Evolutionary conservation across 2,329 filamentous ascomycete genomes (phyloP), one percentile per base, ranked within the genome.

Genomic region (Diaporthe longicolla): DNA sequence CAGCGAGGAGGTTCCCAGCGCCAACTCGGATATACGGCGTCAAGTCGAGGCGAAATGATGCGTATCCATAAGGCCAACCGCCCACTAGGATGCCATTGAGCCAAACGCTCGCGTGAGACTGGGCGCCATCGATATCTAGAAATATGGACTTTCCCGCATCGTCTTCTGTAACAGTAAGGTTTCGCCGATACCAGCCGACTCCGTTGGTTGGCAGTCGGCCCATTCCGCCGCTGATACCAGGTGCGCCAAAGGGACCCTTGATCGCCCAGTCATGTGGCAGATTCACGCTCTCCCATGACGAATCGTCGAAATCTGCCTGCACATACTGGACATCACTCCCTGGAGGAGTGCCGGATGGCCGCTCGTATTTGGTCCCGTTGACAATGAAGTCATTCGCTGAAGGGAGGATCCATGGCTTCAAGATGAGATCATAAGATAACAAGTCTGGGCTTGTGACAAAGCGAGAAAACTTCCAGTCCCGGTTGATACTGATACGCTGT

Each of bases 231-330:
- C 78, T 78, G 1, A 86, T 79, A 3, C 81, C 78, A 8, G 81
- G 78, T 7, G 80, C 77, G 3, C 80, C 78, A 72, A 88, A 88
- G 1, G 86, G 85, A 0, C 85, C 85, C 19, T 81, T 81, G 76
- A 87, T 84, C 26, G 86, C 85, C 86, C 85, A 88, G 77, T 88
- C 86, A 75, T 88, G 86, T 0, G 86, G 86, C 11, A 88, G 78
- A 17, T 80, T 79, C 26, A 88, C 78, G 5, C 77, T 66, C 48
- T 86, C 81, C 86, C 85, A 88, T 0, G 76, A 58, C 15, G 73
- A 79, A 73, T 88, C 86, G 69, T 87, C 80, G 71, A 69, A 69
- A 35, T 1, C 17, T 1, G 65, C 48, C 43, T 57, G 65, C 5
- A 57, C 37, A 55, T 69, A 69, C 19, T 69, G 32, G 19, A 69